Evolutionary conservation across 2,329 filamentous ascomycete genomes (phyloP), one percentile per base, ranked within the genome.

Genomic region (Venturia carpophila): DNA sequence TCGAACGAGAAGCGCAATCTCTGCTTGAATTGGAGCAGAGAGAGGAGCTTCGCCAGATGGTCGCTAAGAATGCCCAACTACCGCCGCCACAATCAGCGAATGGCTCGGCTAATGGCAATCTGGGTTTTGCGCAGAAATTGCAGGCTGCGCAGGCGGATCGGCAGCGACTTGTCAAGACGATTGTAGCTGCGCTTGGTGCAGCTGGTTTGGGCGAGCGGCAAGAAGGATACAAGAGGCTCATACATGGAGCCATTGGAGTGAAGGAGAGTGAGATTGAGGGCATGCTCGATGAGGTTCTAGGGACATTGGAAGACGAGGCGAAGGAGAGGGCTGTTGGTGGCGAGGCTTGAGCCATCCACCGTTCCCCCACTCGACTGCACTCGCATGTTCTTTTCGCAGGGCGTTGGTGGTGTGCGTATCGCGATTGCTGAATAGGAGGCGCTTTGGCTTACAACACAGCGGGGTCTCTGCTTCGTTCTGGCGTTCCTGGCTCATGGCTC

Each of bases 151-250:
- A 88, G 58, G 73, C 78, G 4, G 84, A 88, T 70, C 85, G 89
- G 70, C 80, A 83, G 61, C 77, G 80, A 52, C 81, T 87, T 3
- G 87, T 91, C 69, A 74, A 77, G 17, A 86, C 89, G 67, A 90
- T 91, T 68, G 84, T 90, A 49, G 82, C 85, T 62, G 87, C 87
- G 15, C 78, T 90, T 58, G 84, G 84, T 56, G 82, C 86, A 68
- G 86, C 89, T 13, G 89, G 89, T 52, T 85, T 87, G 45, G 86
- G 87, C 43, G 87, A 90, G 73, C 86, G 87, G 72, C 89, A 89
- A 68, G 87, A 87, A 69, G 85, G 87, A 73, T 93, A 92, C 74
- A 82, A 88, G 67, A 83, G 83, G 65, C 79, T 92, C 39, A 83
- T 91, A 41, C 84, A 84, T 66, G 83, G 83, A 67, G 90, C 89